Evolutionary conservation across 495 filamentous ascomycete species (phyloP).

Genomic region (Lasiosphaeris hirsuta): DNA sequence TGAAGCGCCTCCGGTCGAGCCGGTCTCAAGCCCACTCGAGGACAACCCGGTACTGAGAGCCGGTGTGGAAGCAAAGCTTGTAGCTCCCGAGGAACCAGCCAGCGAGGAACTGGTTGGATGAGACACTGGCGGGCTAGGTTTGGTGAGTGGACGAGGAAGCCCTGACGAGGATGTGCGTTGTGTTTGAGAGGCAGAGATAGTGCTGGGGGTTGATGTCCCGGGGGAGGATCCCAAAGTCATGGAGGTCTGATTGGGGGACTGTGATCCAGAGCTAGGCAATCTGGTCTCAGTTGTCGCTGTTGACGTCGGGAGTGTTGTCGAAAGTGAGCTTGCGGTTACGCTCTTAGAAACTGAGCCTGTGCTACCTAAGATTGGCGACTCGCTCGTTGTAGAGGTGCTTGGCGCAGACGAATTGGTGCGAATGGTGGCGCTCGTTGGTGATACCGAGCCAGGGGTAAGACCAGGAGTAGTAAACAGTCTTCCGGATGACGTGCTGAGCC

Average conservation of each 20-base stretch:
- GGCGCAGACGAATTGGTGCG: slow-evolving; percentile 1
- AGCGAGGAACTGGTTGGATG: background rate
- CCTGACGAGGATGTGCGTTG: background rate
- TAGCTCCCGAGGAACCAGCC: background rate
- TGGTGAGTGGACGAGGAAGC: background rate
- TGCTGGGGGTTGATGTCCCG: background rate
- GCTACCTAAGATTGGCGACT: background rate
- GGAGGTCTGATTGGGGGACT: background rate
- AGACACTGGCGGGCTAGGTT: background rate
- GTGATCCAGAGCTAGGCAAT: background rate
- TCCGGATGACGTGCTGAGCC: background rate
- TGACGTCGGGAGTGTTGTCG: background rate
- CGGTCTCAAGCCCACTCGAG: too few relatives aligned
- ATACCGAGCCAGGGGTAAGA: background rate
- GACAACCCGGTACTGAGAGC: too few relatives aligned
- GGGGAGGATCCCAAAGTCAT: background rate
- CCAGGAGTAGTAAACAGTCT: background rate
- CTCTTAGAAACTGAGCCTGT: background rate
- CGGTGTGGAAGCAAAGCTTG: background rate
- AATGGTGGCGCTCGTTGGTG: background rate
- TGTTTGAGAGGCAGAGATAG: background rate
- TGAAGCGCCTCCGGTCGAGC: background rate
- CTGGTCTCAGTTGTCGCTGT: background rate
- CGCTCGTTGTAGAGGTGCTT: background rate
- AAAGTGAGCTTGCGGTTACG: background rate